Base-by-base conservation (phyloP, 176 grass and related monocot genomes). In the Aegilops longissima region DNA sequence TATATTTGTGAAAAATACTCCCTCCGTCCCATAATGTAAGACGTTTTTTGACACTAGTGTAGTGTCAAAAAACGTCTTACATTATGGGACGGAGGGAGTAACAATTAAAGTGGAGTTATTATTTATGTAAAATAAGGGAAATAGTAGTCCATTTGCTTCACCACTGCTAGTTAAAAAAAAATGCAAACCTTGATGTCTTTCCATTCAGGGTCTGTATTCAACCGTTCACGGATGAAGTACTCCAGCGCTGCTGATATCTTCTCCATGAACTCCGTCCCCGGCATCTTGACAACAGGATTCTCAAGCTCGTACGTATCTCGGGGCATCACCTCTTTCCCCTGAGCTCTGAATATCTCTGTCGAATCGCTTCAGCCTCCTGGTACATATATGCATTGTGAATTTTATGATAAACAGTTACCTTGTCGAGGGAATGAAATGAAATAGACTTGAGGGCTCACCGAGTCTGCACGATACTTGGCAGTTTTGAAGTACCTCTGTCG, bases 131-230 rank as follows among this genome's bases (percentile, higher is more conserved):
- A 21, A n/a, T n/a, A 70, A 39, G 9, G 18, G 9, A 12, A 20
- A 23, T 11, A 21, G 20, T 4, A 34, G 9, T 70, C 36, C 36
- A 38, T 38, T 38, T 38, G 1, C 35, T 36, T 36, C 35, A 36
- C 35, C 35, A 36, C 5, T 36, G 36, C 36, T 7, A 24, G 21
- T 24, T 45, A 25, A 25, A 73, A 73, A 25, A 4, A 25, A 73
- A 27, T 45, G 70, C 71, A 45, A 16, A 73, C 71, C 71, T 73
- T 73, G 71, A 73, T 73, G 71, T 47, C 39, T 47, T 73, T 73
- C 71, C 71, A 73, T 1, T n/a, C 2, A 3, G 39, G 38, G n/a
- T 27, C 21, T 0, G n/a, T 45, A 47, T 47, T 73, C 71, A 73
- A 73, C 5, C 39, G 39, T 45, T 12, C 0, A 8, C 6, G 71